Evolutionary conservation across 2,329 filamentous ascomycete species (phyloP).

Genomic region (Arthrobotrys musiformis): DNA sequence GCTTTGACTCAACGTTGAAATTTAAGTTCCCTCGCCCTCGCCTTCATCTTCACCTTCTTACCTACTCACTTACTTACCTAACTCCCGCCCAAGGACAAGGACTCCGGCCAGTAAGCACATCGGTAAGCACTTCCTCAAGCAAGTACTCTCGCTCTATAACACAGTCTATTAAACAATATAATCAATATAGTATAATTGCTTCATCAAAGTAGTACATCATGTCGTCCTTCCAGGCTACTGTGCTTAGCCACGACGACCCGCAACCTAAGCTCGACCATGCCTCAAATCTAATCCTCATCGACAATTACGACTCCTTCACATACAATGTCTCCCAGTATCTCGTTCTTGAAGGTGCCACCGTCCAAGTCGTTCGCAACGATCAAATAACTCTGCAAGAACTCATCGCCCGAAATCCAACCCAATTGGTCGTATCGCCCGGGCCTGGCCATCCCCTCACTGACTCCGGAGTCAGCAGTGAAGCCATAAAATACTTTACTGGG

Average conservation of each 20-base stretch:
- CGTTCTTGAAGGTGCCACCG: constrained; percentile 90
- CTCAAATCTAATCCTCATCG: constrained; percentile 75
- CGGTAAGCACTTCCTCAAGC: too few relatives aligned
- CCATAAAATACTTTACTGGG: constrained; percentile 88
- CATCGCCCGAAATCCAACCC: constrained; percentile 84
- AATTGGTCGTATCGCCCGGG: constrained; percentile 92
- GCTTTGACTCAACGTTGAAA: neutral
- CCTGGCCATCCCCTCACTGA: constrained; percentile 92
- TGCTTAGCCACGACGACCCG: constrained; percentile 52
- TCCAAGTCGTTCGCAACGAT: constrained; percentile 92
- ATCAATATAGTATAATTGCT: too few relatives aligned
- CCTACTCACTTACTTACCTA: neutral
- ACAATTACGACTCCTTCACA: constrained; percentile 99
- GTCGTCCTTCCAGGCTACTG: constrained; percentile 48
- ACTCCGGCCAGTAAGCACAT: too few relatives aligned
- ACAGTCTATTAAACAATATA: too few relatives aligned
- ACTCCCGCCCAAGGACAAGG: neutral
- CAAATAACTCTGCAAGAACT: constrained; percentile 86
- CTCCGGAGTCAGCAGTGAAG: constrained; percentile 91
- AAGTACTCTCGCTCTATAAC: too few relatives aligned
- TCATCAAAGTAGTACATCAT: too few relatives aligned
- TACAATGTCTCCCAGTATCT: constrained; percentile 99
- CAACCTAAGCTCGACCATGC: constrained; percentile 42
- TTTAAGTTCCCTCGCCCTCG: neutral
- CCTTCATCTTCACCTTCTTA: neutral